Evolutionary conservation across 148 eudicot genomes (phyloP).

Genomic region (Linanthus parryae): DNA sequence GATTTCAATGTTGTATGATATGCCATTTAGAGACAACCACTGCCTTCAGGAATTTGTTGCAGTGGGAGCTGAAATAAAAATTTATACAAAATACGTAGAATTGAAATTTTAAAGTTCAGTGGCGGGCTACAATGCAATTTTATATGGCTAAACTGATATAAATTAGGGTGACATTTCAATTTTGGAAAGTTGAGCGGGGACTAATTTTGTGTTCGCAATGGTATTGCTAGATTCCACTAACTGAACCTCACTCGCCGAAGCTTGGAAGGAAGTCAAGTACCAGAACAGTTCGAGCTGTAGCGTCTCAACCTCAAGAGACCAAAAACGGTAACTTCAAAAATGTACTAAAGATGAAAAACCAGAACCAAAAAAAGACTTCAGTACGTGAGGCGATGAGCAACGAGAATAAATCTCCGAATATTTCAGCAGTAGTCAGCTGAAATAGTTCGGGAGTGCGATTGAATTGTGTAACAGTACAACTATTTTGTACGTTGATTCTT

Average conservation of each 20-base stretch:
- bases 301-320: constrained; percentile 12
- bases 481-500: no score
- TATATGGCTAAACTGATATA: neutral
- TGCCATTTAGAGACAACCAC: no score
- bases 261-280: constrained; percentile 16
- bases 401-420: constrained; percentile 27
- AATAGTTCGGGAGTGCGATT: no score
- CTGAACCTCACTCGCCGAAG: constrained; percentile 15
- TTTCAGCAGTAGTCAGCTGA: constrained; percentile 21
- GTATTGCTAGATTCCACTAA: constrained; percentile 16
- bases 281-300: constrained; percentile 13
- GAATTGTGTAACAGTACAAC: no score
- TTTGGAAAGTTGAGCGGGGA: no score
- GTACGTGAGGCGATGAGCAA: constrained; percentile 9
- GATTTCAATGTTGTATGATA: no score
- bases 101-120: no score
- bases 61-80: no score
- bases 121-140: no score
- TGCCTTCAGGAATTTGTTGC: no score
- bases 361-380: constrained; percentile 10
- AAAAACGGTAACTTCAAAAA: constrained; percentile 18
- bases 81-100: no score
- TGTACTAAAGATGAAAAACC: constrained; percentile 13
- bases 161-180: no score
- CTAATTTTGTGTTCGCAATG: neutral